Evolutionary conservation across 768 basidiomycete species (phyloP).

Genomic region (Macrolepiota fuliginosa): DNA sequence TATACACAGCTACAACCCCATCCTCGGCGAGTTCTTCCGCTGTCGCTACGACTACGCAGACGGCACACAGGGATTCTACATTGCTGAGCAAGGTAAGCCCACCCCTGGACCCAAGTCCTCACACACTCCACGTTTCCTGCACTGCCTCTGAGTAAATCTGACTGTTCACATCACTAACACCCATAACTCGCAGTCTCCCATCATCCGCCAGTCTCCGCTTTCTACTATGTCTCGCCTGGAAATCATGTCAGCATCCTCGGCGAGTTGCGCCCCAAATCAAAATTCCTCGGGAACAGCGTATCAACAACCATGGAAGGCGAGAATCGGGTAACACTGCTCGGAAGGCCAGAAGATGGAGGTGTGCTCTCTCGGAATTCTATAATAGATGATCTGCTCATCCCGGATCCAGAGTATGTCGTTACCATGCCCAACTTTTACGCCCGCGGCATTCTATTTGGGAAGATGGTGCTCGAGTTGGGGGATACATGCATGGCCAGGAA

Average conservation of each 20-base stretch:
- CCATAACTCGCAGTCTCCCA: conserved; percentile 70
- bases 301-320: conserved; percentile 97
- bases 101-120: neutral
- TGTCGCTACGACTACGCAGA: conserved; percentile 92
- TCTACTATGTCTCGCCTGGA: conserved; percentile 90
- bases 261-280: conserved; percentile 93
- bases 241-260: conserved; percentile 87
- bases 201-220: conserved; percentile 93
- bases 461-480: conserved; percentile 96
- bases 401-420: conserved; percentile 68
- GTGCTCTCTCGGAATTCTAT: conserved; percentile 26
- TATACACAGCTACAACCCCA: conserved; percentile 81
- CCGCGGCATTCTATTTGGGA: conserved; percentile 82
- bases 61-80: conserved; percentile 89
- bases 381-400: neutral
- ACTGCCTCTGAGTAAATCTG: neutral
- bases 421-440: conserved; percentile 99
- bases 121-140: conserved; percentile 2
- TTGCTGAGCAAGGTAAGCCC: conserved; percentile 85
- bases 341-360: conserved; percentile 86
- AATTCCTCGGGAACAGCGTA: conserved; percentile 95
- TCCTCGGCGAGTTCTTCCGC: conserved; percentile 97
- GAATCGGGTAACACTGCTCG: conserved; percentile 82
- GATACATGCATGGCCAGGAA: conserved; percentile 86
- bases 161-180: neutral